phyloP scores from a whole-genome alignment of 169 alveolate genomes.

The Eimeria brunetti region DNA sequence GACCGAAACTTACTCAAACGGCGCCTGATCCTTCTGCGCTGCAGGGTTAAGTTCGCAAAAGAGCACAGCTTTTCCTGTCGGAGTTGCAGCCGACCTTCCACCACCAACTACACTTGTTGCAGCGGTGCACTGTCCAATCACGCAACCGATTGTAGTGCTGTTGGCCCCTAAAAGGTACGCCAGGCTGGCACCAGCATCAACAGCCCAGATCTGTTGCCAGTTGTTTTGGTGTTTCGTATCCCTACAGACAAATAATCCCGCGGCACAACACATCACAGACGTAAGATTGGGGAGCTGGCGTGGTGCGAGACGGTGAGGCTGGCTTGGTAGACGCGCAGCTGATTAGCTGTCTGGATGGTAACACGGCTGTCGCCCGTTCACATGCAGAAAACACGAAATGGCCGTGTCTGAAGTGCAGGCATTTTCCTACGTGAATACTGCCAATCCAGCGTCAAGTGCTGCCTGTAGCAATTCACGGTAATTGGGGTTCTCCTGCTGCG shows the following conservation, averaged over 20 bases:
- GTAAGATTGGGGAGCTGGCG: too few species aligned
- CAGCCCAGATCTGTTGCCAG: not conserved
- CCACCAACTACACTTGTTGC: too few species aligned
- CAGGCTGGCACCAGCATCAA: not conserved
- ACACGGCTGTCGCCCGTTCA: too few species aligned
- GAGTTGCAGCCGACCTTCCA: too few species aligned
- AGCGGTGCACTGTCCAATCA: not conserved
- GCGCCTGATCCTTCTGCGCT: not conserved
- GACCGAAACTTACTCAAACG: not conserved
- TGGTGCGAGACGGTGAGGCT: too few species aligned
- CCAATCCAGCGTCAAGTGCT: not conserved
- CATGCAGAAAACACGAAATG: too few species aligned
- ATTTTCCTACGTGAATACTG: not conserved
- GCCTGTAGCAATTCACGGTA: not conserved
- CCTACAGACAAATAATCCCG: too few species aligned
- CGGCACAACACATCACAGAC: too few species aligned
- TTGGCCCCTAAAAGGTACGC: not conserved
- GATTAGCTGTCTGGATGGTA: too few species aligned
- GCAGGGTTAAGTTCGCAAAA: not conserved
- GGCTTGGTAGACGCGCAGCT: too few species aligned
- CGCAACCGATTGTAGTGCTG: not conserved
- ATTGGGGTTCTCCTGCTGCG: not conserved
- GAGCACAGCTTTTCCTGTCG: not conserved
- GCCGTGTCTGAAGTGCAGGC: too few species aligned
- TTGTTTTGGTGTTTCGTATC: not conserved